Evolutionary conservation across 768 basidiomycete genomes (phyloP).

Genomic region (Rhodotorula sphaerocarpa): DNA sequence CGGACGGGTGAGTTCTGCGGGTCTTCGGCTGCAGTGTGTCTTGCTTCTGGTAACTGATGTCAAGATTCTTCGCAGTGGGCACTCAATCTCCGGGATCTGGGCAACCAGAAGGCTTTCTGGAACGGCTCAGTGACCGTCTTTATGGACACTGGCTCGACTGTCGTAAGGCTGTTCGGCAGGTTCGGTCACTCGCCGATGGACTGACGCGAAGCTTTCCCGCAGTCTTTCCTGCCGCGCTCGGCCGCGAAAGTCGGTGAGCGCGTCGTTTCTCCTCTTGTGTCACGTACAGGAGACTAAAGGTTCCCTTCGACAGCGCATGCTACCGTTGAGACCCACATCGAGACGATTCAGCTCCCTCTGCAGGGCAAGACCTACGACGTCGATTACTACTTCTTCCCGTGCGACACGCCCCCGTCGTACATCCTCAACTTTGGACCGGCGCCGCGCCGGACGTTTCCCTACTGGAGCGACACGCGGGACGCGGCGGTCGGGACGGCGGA

Average conservation of each 20-base stretch:
- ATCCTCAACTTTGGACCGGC: too few relatives aligned
- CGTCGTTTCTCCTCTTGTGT: too few relatives aligned
- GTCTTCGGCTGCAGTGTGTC: too few relatives aligned
- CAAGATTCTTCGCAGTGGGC: not conserved
- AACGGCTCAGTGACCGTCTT: not conserved
- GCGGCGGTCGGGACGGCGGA: not conserved
- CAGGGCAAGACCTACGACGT: not conserved
- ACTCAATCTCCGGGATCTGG: not conserved
- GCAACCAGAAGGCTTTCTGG: too few relatives aligned
- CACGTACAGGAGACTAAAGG: too few relatives aligned
- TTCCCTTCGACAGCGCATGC: not conserved
- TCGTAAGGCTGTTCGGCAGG: not conserved
- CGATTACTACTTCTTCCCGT: slow-evolving; percentile 6
- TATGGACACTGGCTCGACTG: not conserved
- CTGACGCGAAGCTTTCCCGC: not conserved
- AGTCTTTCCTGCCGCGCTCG: not conserved
- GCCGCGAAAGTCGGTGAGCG: not conserved
- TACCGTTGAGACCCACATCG: too few relatives aligned
- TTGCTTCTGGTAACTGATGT: too few relatives aligned
- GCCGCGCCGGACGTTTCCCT: too few relatives aligned
- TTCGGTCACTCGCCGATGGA: not conserved
- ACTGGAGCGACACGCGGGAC: too few relatives aligned
- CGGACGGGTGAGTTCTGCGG: not conserved
- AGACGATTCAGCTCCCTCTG: not conserved
- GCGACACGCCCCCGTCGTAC: not conserved